Base-by-base conservation (phyloP, 495 filamentous ascomycete genomes). In the Elaphomyces granulatus region DNA sequence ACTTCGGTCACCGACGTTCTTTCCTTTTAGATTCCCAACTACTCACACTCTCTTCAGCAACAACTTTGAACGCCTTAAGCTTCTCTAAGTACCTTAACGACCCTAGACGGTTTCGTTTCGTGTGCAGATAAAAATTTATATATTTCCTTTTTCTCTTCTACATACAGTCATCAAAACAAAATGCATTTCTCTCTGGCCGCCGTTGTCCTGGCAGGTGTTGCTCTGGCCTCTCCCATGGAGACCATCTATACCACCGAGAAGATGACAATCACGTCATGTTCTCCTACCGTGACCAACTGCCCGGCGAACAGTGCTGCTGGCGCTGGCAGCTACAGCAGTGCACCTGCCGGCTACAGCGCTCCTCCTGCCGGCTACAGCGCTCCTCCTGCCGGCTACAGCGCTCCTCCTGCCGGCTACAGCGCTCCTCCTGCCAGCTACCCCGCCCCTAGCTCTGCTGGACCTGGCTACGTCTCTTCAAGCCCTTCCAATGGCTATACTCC, bases 241-340 rank as follows among this genome's bases (percentile, higher is more conserved):
- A 70, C 66, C 48, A 56, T 72, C 64, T 73, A 67, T 64, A 49
- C 58, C 57, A 77, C 71, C 49, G 56, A 63, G 35, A 64, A 66
- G 45, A 63, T 68, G 42, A 71, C 69, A 51, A 59, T 76, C 63
- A 77, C 66, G 52, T 74, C 68, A 19, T 82, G 78, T 58, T 67
- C 61, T 43, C 55, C 75, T 20, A 64, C 60, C 32, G 71, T 80
- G 45, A 76, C 70, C 42, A 54, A 74, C 66, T 79, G 72, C 64
- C 70, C 68, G 45, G 67, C 52, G 49, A n/a, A n/a, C n/a, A n/a
- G n/a, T 34, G 46, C 43, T 40, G 44, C 45, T 45, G 46, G 41
- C 26, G 35, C 45, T 17, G 16, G 37, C 20, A n/a, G n/a, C n/a
- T n/a, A n/a, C n/a, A n/a, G n/a, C n/a, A n/a, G n/a, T n/a, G n/a